Conservation (phyloP, 2,329 filamentous ascomycete genomes). For the Harringtonia lauricola region DNA sequence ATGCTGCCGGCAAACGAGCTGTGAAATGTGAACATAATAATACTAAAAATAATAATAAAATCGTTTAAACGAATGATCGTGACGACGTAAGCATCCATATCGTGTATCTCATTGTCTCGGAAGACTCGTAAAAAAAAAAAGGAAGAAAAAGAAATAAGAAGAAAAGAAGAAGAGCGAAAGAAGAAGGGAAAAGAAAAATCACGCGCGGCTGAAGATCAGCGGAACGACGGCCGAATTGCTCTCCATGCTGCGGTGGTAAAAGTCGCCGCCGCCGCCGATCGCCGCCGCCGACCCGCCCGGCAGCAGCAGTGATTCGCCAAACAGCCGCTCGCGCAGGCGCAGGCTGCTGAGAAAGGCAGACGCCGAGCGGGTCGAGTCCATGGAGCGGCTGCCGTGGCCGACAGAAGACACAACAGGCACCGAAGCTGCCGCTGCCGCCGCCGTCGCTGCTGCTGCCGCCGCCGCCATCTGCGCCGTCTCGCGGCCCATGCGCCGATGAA, state of each 20-base stretch:
- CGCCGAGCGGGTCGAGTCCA: slow-evolving; percentile 8
- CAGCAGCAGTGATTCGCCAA: slow-evolving; percentile 16
- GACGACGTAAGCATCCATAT: too few relatives aligned
- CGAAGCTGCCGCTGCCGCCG: slow-evolving; percentile 6
- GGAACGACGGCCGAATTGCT: slow-evolving; percentile 45
- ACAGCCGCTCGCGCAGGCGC: slow-evolving; percentile 30
- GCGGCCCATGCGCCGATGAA: slow-evolving; percentile 16
- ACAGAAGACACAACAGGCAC: slow-evolving; percentile 16
- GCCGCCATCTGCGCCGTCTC: slow-evolving; percentile 7
- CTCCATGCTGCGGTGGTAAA: slow-evolving; percentile 30
- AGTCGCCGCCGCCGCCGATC: slow-evolving; percentile 3
- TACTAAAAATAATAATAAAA: too few relatives aligned
- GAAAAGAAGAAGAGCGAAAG: background rate
- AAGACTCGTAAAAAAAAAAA: background rate
- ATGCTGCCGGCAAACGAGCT: too few relatives aligned
- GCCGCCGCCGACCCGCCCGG: background rate
- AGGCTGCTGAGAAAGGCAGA: slow-evolving; percentile 23
- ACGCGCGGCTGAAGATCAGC: slow-evolving; percentile 45
- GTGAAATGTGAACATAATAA: too few relatives aligned
- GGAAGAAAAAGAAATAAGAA: background rate
- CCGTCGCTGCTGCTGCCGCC: slow-evolving; percentile 3
- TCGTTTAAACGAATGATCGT: too few relatives aligned
- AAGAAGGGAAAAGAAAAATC: slow-evolving; percentile 5
- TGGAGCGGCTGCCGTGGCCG: background rate
- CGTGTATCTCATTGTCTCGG: too few relatives aligned